Conservation (phyloP, 139 green algal genomes). For the Pleodorina starrii region DNA sequence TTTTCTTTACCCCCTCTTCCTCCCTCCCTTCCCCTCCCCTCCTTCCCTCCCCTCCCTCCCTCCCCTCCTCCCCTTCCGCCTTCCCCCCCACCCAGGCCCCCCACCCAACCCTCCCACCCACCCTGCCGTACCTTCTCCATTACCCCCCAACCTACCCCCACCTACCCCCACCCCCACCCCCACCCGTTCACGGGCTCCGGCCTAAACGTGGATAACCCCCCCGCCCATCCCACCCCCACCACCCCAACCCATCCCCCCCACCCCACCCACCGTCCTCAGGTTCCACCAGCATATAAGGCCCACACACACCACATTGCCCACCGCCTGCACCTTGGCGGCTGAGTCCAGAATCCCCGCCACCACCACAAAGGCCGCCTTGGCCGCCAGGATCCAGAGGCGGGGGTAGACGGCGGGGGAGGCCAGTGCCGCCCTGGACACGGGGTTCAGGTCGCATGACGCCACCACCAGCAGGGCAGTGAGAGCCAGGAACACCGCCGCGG, state of each 20-base stretch:
- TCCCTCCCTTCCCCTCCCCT: too few relatives aligned
- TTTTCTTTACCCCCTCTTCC: too few relatives aligned
- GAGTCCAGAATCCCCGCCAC: background rate
- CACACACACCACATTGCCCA: background rate
- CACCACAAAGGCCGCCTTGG: slow-evolving; percentile 26
- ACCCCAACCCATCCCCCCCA: too few relatives aligned
- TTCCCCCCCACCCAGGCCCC: background rate
- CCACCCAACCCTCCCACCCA: background rate
- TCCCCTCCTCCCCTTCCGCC: background rate
- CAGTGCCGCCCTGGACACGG: background rate
- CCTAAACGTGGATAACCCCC: too few relatives aligned
- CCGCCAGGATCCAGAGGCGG: slow-evolving; percentile 11
- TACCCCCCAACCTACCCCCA: too few relatives aligned
- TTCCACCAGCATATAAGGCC: background rate
- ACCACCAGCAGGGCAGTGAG: slow-evolving; percentile 20
- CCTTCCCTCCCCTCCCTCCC: background rate
- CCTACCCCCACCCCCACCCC: too few relatives aligned
- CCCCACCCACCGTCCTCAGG: background rate
- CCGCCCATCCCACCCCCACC: too few relatives aligned
- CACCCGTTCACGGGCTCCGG: too few relatives aligned
- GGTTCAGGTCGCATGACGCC: slow-evolving; percentile 33
- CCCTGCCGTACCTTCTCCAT: background rate
- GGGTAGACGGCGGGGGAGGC: slow-evolving; percentile 34
- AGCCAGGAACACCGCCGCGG: slow-evolving; percentile 13
- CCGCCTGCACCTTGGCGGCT: background rate